Evolutionary conservation across 192 early-diverging fungal species (phyloP), one percentile per base, ranked within the genome.

Genomic region (Chytriomyces confervae): DNA sequence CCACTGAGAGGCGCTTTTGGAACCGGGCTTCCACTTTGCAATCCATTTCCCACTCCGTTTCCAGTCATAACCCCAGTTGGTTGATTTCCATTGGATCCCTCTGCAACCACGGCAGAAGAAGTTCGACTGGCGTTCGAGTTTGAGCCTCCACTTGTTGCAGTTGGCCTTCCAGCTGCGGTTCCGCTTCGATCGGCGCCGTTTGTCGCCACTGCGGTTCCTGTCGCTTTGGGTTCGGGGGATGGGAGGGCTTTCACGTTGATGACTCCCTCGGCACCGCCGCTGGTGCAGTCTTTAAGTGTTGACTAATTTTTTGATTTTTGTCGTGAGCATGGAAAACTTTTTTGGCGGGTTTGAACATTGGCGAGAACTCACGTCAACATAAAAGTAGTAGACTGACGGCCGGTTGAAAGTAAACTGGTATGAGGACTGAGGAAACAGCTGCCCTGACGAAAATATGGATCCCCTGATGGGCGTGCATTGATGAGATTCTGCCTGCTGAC

Each of bases 341-440:
- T 20, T n/a, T n/a, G 53, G 53, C 16, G 53, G 53, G 53, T 13
- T 57, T 13, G 53, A 57, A 20, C 13, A 57, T n/a, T n/a, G 53
- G 16, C 53, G 20, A 57, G 53, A 57, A 57, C 50, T 72, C 50
- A 72, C 69, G 45, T 72, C 57, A 43, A 72, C 48, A 18, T 72
- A 72, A 61, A 72, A 72, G 24, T 57, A 57, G 51, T 20, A 50
- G 57, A 13, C 27, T 18, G 24, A 9, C 27, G 57, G 24, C 9
- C 27, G 13, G 8, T 9, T 13, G 36, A 72, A 72, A 8, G 51
- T 50, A 49, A 20, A 72, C 13, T 18, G 27, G 57, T 57, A 72
- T 9, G 18, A 36, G 20, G 48, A 24, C 7, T 27, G 20, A 20
- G 69, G 69, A 61, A 60, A 72, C 50, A 72, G 27, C 3, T 20